Percentiles rank a stretch among this genome's conserved stretches.
These are phyloP conservation scores for Boletus sp. DNA, from an alignment of 768 basidiomycete species.

Conservation along the genomic window DNA sequence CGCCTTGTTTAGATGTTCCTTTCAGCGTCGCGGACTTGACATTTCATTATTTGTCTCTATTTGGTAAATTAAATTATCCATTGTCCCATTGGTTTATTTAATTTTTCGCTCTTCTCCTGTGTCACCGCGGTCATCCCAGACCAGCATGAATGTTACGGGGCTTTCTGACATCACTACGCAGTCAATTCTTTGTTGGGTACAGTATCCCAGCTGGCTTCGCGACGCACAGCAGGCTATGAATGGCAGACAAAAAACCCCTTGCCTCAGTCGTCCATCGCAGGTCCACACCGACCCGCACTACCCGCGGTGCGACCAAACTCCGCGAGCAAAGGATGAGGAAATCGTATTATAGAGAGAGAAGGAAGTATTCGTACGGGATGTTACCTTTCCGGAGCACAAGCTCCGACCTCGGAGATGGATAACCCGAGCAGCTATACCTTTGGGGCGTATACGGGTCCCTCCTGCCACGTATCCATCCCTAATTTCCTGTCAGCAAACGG, in stretches of 20 bases:
- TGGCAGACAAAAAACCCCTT: neutral
- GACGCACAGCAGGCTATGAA: neutral
- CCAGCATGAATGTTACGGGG: no score
- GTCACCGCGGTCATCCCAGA: no score
- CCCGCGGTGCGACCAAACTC: neutral
- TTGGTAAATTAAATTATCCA: neutral
- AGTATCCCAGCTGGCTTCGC: neutral
- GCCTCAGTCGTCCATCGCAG: neutral
- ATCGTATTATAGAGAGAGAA: no score
- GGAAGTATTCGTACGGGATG: conserved; percentile 43
- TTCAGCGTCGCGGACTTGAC: conserved; percentile 19
- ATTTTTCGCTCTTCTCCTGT: neutral
- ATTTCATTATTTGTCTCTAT: conserved; percentile 14
- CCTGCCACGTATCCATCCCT: neutral
- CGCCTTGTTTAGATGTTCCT: conserved; percentile 13
- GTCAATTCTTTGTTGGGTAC: neutral
- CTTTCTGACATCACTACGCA: neutral
- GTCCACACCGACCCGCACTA: neutral
- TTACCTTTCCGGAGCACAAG: conserved; percentile 56
- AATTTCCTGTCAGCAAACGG: neutral
- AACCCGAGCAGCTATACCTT: neutral
- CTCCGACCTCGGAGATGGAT: conserved; percentile 28
- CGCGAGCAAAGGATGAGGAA: no score
- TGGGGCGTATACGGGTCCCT: neutral
- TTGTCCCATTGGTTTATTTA: conserved; percentile 1